phyloP scores from a whole-genome alignment of 768 basidiomycete genomes.

The Podaxis mareebaensis region DNA sequence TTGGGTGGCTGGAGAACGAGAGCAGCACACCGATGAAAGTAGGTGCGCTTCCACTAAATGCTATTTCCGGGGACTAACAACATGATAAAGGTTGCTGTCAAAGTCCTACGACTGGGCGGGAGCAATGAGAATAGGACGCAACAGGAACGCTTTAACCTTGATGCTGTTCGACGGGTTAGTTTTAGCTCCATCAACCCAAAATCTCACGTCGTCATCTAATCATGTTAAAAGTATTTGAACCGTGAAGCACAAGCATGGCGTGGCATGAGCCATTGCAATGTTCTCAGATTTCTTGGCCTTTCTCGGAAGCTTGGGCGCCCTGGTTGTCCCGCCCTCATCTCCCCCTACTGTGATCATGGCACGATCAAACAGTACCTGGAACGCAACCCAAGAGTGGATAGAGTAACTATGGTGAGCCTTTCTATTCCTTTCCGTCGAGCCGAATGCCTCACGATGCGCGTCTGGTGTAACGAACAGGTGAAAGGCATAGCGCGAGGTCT shows the following conservation, averaged over 20 bases:
- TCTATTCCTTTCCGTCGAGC: background rate
- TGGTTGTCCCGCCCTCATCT: slow-evolving; percentile 18
- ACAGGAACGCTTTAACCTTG: background rate
- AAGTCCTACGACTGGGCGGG: slow-evolving; percentile 14
- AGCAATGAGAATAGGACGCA: background rate
- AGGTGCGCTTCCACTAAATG: too few species aligned
- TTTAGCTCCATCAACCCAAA: background rate
- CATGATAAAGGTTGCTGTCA: slow-evolving; percentile 19
- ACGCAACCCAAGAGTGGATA: slow-evolving; percentile 13
- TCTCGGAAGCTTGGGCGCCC: background rate
- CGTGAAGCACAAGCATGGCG: slow-evolving; percentile 22
- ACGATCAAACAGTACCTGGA: slow-evolving; percentile 13
- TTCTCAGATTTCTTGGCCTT: slow-evolving; percentile 21
- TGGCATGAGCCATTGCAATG: slow-evolving; percentile 17
- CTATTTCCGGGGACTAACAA: too few species aligned
- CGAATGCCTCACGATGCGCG: background rate
- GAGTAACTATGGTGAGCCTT: slow-evolving; percentile 14
- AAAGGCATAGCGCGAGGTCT: slow-evolving; percentile 19
- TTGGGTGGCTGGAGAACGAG: too few species aligned
- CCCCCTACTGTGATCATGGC: slow-evolving; percentile 18
- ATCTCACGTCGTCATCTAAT: background rate
- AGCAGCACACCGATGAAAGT: too few species aligned
- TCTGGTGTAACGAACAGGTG: slow-evolving; percentile 12
- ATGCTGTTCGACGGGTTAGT: background rate
- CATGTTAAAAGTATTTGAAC: slow-evolving; percentile 14